Evolutionary conservation across 768 basidiomycete genomes (phyloP).

Genomic region (Suillus occidentalis): DNA sequence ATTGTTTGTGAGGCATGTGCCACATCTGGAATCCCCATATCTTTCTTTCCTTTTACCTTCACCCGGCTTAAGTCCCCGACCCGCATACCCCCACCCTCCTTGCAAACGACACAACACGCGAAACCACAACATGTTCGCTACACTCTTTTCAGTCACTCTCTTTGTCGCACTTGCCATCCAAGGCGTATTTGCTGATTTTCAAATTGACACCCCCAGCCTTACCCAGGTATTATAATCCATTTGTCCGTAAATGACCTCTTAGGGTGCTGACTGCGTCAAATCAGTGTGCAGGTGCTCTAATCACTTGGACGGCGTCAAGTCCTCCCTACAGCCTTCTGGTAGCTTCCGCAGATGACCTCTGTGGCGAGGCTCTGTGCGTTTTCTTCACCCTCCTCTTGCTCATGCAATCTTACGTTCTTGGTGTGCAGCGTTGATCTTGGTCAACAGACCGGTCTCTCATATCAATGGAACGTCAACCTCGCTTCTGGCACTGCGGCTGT

Average conservation of each 20-base stretch:
- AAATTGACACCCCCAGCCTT: conserved; percentile 50
- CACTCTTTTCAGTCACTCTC: conserved; percentile 75
- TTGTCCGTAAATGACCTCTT: not conserved
- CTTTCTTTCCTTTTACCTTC: not conserved
- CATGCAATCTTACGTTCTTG: conserved; percentile 5
- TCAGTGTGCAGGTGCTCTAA: conserved; percentile 52
- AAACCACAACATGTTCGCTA: conserved; percentile 62
- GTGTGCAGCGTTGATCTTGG: conserved; percentile 57
- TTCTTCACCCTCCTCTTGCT: not conserved
- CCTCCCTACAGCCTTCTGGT: conserved; percentile 61
- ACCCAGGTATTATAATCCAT: conserved; percentile 44
- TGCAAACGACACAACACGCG: not conserved
- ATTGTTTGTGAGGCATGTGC: not conserved
- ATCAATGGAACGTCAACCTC: conserved; percentile 43
- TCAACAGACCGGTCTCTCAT: conserved; percentile 44
- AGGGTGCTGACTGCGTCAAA: not conserved
- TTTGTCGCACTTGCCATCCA: conserved; percentile 54
- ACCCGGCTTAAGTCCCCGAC: not conserved
- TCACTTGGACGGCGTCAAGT: conserved; percentile 51
- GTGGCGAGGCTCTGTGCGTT: conserved; percentile 60
- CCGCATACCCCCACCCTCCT: not conserved
- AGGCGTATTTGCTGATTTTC: conserved; percentile 53
- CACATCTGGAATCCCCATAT: not conserved
- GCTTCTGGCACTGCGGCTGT: conserved; percentile 47
- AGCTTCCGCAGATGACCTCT: conserved; percentile 52